Evolutionary conservation across 306 rosid species (phyloP).

Genomic region (Dryas drummondii): DNA sequence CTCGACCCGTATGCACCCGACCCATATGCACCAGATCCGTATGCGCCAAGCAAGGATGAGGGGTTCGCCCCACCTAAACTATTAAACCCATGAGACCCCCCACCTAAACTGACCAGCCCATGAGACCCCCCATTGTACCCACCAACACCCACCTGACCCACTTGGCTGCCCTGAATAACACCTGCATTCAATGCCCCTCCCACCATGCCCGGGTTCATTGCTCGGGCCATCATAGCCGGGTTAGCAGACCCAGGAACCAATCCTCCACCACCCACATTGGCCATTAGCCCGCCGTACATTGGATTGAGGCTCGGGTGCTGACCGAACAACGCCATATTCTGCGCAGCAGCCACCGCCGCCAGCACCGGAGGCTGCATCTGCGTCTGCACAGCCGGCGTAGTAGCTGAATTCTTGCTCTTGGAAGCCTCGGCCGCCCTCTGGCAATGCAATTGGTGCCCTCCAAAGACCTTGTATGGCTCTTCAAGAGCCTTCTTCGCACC

Average conservation of each 20-base stretch:
- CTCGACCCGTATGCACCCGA: constrained; percentile 23
- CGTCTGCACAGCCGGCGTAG: constrained; percentile 8
- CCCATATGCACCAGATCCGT: not conserved
- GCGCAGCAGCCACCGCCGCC: constrained; percentile 26
- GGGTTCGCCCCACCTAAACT: not conserved
- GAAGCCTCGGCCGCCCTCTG: constrained; percentile 39
- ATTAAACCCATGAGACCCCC: constrained; percentile 11
- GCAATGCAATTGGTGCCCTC: constrained; percentile 47
- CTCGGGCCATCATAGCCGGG: constrained; percentile 26
- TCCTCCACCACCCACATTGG: constrained; percentile 18
- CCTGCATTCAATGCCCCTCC: constrained; percentile 33
- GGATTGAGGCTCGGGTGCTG: constrained; percentile 34
- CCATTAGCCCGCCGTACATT: constrained; percentile 23
- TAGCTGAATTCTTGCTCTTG: constrained; percentile 28
- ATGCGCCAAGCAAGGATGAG: not conserved
- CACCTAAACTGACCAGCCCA: constrained; percentile 24
- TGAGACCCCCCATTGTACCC: constrained; percentile 28
- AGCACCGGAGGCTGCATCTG: constrained; percentile 11
- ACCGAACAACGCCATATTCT: constrained; percentile 30
- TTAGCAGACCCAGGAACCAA: constrained; percentile 26
- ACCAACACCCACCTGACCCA: constrained; percentile 31
- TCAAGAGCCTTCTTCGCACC: constrained; percentile 43
- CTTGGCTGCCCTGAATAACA: constrained; percentile 30
- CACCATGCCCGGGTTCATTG: constrained; percentile 23
- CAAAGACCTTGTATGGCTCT: constrained; percentile 40